Evolutionary conservation across 805 yeast species (phyloP).

Genomic region (Candida khao-thaluensis): DNA sequence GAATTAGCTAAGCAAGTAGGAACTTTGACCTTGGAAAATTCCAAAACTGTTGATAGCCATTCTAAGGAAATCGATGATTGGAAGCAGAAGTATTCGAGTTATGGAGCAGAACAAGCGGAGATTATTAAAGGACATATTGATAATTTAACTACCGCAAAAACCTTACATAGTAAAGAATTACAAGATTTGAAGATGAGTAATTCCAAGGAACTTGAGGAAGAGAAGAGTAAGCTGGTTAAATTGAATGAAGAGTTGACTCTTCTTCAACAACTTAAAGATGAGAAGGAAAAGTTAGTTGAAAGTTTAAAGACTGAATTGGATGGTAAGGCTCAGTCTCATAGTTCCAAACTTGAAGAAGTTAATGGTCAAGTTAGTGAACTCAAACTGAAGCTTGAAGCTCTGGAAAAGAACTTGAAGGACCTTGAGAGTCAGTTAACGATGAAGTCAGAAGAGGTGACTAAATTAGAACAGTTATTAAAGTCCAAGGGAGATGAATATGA

Average conservation of each 20-base stretch:
- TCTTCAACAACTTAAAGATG: conserved; percentile 13
- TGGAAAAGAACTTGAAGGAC: not conserved
- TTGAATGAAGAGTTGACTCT: conserved; percentile 10
- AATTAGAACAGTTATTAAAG: not conserved
- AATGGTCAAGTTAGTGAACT: not conserved
- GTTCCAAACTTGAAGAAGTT: not conserved
- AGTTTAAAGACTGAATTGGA: conserved; percentile 1
- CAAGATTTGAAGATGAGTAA: conserved; percentile 3
- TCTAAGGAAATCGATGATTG: conserved; percentile 8
- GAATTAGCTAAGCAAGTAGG: conserved; percentile 7
- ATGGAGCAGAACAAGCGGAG: conserved; percentile 5
- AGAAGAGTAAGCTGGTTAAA: conserved; percentile 8
- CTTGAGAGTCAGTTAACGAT: not conserved
- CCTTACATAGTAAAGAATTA: not conserved
- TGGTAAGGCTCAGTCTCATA: conserved; percentile 2
- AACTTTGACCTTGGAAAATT: conserved; percentile 4
- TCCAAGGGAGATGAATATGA: not conserved
- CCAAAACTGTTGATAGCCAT: conserved; percentile 1
- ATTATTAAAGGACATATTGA: conserved; percentile 7
- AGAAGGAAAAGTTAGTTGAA: conserved; percentile 17
- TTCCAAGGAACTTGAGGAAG: conserved; percentile 6
- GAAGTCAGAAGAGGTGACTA: not conserved
- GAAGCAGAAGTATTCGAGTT: conserved; percentile 8
- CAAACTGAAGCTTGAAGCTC: not conserved
- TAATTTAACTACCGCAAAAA: not conserved